A percentile compares a stretch with the other conserved stretches of the same genome.
These are phyloP conservation scores for Cadophora sp. DNA, from an alignment of 2,329 filamentous ascomycete species.

Conservation along the genomic window DNA sequence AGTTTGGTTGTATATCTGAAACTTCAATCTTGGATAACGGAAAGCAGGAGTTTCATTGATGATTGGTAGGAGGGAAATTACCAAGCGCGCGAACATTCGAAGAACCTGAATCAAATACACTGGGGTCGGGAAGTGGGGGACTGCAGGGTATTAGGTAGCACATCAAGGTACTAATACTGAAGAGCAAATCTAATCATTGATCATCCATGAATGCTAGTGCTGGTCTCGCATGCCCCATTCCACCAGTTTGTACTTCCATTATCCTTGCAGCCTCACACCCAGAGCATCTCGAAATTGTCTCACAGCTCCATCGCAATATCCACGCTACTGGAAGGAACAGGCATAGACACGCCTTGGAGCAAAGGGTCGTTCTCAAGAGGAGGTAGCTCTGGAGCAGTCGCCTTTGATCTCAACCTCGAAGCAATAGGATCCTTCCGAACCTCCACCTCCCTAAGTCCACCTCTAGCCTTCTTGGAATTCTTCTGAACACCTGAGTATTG, in stretches of 20 bases:
- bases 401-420: neutral
- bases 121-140: neutral
- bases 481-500: neutral
- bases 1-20: neutral
- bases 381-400: neutral
- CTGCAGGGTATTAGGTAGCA: neutral
- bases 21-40: neutral
- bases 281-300: neutral
- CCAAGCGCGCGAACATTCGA: neutral
- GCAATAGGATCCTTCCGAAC: neutral
- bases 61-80: neutral
- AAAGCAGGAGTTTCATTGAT: neutral
- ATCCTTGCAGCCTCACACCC: neutral
- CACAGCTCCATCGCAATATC: conserved; percentile 5
- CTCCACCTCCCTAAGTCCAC: neutral
- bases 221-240: neutral
- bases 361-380: neutral
- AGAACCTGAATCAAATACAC: neutral
- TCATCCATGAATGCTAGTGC: neutral
- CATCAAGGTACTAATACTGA: neutral
- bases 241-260: no score
- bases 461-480: neutral
- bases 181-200: neutral
- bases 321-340: neutral
- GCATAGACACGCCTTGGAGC: neutral